Percentiles rank a stretch among this genome's conserved stretches.
phyloP scores from a whole-genome alignment of 176 grass and related monocot species.

The Chrysopogon serrulatus region DNA sequence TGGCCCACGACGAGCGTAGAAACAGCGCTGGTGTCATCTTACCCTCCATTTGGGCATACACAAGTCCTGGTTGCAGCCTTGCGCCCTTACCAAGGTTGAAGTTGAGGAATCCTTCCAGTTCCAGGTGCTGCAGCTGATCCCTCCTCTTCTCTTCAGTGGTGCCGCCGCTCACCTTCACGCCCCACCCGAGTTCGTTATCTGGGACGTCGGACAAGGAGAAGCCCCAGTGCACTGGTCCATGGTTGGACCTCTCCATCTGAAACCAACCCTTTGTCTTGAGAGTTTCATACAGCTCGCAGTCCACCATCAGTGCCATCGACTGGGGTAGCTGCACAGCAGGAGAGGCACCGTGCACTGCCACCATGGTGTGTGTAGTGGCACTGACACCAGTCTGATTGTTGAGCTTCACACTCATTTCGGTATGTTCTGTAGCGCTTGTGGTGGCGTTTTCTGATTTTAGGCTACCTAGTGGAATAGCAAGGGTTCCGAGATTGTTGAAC shows the following conservation, averaged over 20 bases:
- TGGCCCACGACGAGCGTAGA: slow-evolving; percentile 65
- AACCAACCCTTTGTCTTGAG: slow-evolving; percentile 67
- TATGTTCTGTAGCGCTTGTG: neutral
- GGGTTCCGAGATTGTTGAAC: slow-evolving; percentile 31
- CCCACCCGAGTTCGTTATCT: slow-evolving; percentile 63
- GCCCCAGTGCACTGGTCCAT: slow-evolving; percentile 38
- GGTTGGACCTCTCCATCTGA: slow-evolving; percentile 45
- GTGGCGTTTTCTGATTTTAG: neutral
- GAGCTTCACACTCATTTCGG: neutral
- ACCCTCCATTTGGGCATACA: slow-evolving; percentile 35
- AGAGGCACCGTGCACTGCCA: neutral
- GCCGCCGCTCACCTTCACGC: slow-evolving; percentile 61
- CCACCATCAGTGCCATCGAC: slow-evolving; percentile 11
- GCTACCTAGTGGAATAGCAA: slow-evolving; percentile 36
- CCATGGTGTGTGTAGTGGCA: neutral
- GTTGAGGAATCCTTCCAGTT: slow-evolving; percentile 71
- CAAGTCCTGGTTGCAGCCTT: slow-evolving; percentile 67
- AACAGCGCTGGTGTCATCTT: slow-evolving; percentile 45
- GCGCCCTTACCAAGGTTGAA: slow-evolving; percentile 66
- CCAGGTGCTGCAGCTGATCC: neutral
- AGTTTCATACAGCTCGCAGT: slow-evolving; percentile 58
- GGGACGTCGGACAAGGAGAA: slow-evolving; percentile 56
- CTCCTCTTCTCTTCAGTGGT: neutral
- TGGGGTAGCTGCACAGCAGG: neutral
- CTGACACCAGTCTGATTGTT: neutral